Evolutionary conservation across 148 eudicot genomes (phyloP), one percentile per base, ranked within the genome.

Genomic region (Gaultheria prostrata): DNA sequence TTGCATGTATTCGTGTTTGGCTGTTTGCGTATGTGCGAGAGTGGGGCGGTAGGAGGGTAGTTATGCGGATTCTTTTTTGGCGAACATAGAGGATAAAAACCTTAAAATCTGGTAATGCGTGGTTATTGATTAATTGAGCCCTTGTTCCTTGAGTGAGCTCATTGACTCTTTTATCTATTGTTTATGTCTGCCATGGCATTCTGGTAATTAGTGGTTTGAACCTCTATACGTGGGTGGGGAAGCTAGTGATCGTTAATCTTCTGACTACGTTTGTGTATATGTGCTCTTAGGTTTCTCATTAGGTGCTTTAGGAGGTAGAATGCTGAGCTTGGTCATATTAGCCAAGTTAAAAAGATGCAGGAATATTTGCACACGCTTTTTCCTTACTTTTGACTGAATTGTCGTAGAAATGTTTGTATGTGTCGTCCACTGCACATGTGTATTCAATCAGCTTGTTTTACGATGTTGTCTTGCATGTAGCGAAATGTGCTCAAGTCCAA

Each of bases 201-300:
- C 77, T 39, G 20, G 49, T 74, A 9, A 43, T 20, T 74, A 0
- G 6, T 43, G 77, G 77, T 10, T 74, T 74, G 51, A 43, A 43
- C 50, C 28, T 43, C 17, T 74, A 21, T 28, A 74, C 0, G 17
- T 20, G 49, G 77, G 24, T 35, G 50, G 51, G 48, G 51, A 10
- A 8, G 77, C 77, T 21, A 35, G 49, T 20, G 77, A 74, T 74
- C 2, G 2, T 21, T 43, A 43, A 10, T 43, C 13, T 74, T 8
- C 4, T 74, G 51, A 43, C 13, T 8, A n/a, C 28, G 20, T 74
- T 74, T 74, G 49, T 20, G 11, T 18, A 7, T 39, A 39, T 18
- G 17, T 43, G 43, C 15, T 74, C 77, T 74, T 20, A 74, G 77
- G 77, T 35, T 71, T 74, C 77, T 43, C 77, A 39, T 51, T 43